Base-by-base conservation (phyloP, 805 yeast genomes). In the Metschnikowia gelsemii region DNA sequence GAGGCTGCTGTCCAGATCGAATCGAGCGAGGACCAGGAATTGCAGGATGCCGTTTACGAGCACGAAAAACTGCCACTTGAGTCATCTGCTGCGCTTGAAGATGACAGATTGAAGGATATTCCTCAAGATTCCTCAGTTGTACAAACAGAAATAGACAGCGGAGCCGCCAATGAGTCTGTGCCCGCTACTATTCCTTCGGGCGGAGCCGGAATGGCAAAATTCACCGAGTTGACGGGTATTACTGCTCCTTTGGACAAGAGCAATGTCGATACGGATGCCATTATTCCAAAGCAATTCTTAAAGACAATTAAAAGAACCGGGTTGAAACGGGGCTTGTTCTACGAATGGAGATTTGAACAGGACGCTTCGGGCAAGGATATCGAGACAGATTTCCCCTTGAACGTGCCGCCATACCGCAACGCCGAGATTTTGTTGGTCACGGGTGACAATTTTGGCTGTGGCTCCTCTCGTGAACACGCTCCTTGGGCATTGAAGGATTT, bases 401-500 rank as follows among this genome's bases (percentile, higher is more conserved):
- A 93, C 64, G 87, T 80, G 38, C 84, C 75, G 41, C 96, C 96
- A 38, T 91, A 81, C 75, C 79, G 82, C 52, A 58, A 75, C 18
- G 84, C 98, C 16, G 82, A 85, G 65, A 83, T 91, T 54, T 72
- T 93, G 52, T 84, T 91, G 54, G 96, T 89, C 46, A 81, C 95
- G 31, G 99, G 99, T 64, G 95, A 87, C 62, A 93, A 93, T 75
- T 93, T 93, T 62, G 99, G 99, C 53, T 93, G 99, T 73, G 99
- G 99, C 58, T 90, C 97, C 29, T 90, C 97, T 2, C 87, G 99
- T 78, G 99, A 93, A 68, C 99, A 93, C 60, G 99, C 99, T 24
- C 98, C 99, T 44, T 93, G 99, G 99, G 98, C 99, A 2, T 76
- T 93, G 53, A 90, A 89, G 58, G 99, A 93, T 69, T 93, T 93